phyloP scores from a whole-genome alignment of 345 rosid genomes.

The Turnera subulata region DNA sequence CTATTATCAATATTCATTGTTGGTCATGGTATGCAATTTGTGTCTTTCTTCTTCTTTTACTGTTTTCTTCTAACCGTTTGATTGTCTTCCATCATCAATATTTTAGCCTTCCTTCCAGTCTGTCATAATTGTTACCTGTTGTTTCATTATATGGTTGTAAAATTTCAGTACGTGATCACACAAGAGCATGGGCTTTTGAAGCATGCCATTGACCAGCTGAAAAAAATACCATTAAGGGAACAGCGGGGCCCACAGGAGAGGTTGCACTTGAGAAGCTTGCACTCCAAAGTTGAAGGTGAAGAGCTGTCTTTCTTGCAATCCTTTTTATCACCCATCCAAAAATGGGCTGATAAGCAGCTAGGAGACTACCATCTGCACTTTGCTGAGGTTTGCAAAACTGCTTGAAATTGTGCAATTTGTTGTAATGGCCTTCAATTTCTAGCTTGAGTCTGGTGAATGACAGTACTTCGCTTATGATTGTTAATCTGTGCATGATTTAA shows the following conservation, averaged over 20 bases:
- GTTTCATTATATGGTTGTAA: constrained; percentile 22
- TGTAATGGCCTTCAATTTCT: too few species aligned
- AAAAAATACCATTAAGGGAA: constrained; percentile 80
- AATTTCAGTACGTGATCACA: constrained; percentile 74
- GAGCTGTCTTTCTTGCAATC: constrained; percentile 76
- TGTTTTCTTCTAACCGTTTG: too few species aligned
- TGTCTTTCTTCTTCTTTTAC: too few species aligned
- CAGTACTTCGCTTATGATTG: neutral
- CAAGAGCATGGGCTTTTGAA: constrained; percentile 74
- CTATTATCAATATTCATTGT: too few species aligned
- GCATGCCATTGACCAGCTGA: constrained; percentile 84
- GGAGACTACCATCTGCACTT: constrained; percentile 90
- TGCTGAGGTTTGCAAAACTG: constrained; percentile 57
- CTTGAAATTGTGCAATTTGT: constrained; percentile 2
- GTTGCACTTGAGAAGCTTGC: constrained; percentile 77
- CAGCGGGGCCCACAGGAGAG: constrained; percentile 97
- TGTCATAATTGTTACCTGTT: neutral
- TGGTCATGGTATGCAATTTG: too few species aligned
- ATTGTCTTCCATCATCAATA: too few species aligned
- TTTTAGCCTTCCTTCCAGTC: too few species aligned
- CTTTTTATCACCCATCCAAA: constrained; percentile 76
- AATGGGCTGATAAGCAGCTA: constrained; percentile 86
- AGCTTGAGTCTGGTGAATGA: neutral
- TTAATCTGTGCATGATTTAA: neutral
- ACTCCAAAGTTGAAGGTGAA: constrained; percentile 57